These are phyloP conservation scores for Geranium rotundifolium DNA, from an alignment of 345 rosid species.

Conservation along the genomic window DNA sequence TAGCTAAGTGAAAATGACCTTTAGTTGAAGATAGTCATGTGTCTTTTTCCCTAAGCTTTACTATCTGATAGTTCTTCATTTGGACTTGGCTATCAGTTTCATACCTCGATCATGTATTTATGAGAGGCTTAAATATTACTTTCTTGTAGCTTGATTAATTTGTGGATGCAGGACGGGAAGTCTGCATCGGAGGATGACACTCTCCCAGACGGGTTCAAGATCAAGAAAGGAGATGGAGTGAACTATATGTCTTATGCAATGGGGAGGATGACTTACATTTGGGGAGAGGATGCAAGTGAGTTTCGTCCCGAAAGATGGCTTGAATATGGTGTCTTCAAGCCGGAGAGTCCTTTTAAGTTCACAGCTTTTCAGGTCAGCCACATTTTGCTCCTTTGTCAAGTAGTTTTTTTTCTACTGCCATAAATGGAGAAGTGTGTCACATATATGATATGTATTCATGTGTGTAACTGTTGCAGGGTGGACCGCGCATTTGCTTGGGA, in stretches of 20 bases:
- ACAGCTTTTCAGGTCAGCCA: slow-evolving; percentile 27
- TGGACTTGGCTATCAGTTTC: no score
- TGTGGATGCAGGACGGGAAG: slow-evolving; percentile 22
- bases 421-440: background rate
- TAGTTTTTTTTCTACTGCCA: background rate
- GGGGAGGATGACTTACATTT: slow-evolving; percentile 30
- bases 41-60: no score
- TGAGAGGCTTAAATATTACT: no score
- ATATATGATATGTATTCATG: no score
- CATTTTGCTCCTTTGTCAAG: background rate
- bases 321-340: slow-evolving; percentile 16
- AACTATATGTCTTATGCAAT: slow-evolving; percentile 22
- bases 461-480: slow-evolving; percentile 13
- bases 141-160: background rate
- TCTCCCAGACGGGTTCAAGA: slow-evolving; percentile 29
- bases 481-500: slow-evolving; percentile 33
- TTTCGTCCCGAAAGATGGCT: slow-evolving; percentile 36
- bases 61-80: no score
- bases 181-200: slow-evolving; percentile 21
- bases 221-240: slow-evolving; percentile 24
- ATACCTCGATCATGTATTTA: no score
- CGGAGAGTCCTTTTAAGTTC: slow-evolving; percentile 29
- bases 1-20: no score
- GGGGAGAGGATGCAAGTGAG: slow-evolving; percentile 32
- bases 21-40: no score